Percentiles rank a stretch among this genome's conserved stretches.
Conservation (phyloP, 352 stramenopile species). For the Pelagophyceae sp. region DNA sequence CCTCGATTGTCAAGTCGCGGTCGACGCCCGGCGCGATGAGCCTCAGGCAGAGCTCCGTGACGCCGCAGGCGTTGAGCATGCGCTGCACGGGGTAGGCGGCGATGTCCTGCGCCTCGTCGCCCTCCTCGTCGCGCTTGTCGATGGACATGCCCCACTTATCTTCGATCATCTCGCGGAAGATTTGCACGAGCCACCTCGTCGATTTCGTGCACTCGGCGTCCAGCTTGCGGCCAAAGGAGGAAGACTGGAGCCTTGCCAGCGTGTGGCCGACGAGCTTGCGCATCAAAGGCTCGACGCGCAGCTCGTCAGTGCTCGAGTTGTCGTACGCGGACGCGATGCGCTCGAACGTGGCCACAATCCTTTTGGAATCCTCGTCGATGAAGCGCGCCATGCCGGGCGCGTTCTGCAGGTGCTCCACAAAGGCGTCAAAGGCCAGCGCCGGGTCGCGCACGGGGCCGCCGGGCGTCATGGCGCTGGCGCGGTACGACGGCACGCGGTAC, state of each 20-base stretch:
- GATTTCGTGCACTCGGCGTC: conserved; percentile 28
- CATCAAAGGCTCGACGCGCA: conserved; percentile 32
- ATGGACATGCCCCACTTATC: conserved; percentile 33
- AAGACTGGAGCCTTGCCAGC: not conserved
- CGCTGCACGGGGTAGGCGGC: conserved; percentile 23
- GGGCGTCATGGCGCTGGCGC: conserved; percentile 19
- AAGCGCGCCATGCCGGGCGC: not conserved
- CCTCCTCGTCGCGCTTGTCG: conserved; percentile 35
- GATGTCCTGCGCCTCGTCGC: conserved; percentile 34
- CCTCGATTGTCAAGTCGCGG: conserved; percentile 26
- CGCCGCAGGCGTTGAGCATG: conserved; percentile 27
- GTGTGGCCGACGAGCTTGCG: conserved; percentile 33
- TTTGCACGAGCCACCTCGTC: conserved; percentile 26
- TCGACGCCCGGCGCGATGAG: conserved; percentile 35
- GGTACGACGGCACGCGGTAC: not conserved
- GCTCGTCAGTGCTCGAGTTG: conserved; percentile 17
- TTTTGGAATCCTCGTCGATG: not conserved
- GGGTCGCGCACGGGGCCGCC: too few relatives aligned
- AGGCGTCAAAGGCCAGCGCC: conserved; percentile 16
- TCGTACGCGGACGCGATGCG: conserved; percentile 4
- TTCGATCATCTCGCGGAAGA: conserved; percentile 37
- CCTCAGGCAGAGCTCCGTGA: conserved; percentile 31
- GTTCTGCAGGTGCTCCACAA: conserved; percentile 4
- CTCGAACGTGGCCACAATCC: conserved; percentile 25
- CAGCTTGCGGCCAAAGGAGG: conserved; percentile 21